A percentile compares a stretch with the other conserved stretches of the same genome.
Evolutionary conservation across 176 grass and related monocot species (phyloP).

Genomic region (Triticum aestivum): IWGSC_CS_RefSeq_v2.1 NC_057795.1:451158109-451158608

Average conservation of each 20-base stretch:
- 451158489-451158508: neutral
- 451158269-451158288: neutral
- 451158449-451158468: neutral
- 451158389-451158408: neutral
- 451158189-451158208: neutral
- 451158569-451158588: neutral
- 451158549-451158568: neutral
- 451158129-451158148: neutral
- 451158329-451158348: constrained; percentile 1
- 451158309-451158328: neutral
- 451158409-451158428: neutral
- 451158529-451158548: neutral
- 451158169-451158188: neutral
- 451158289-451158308: neutral
- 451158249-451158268: neutral
- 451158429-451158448: neutral
- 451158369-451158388: neutral
- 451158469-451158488: neutral
- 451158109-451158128: neutral
- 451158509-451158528: neutral
- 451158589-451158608: neutral
- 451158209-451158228: constrained; percentile 1
- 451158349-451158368: neutral
- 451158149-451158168: neutral
- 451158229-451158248: constrained; percentile 5